phyloP scores from a whole-genome alignment of 2,329 filamentous ascomycete species.

The Colletotrichum sp. region DNA sequence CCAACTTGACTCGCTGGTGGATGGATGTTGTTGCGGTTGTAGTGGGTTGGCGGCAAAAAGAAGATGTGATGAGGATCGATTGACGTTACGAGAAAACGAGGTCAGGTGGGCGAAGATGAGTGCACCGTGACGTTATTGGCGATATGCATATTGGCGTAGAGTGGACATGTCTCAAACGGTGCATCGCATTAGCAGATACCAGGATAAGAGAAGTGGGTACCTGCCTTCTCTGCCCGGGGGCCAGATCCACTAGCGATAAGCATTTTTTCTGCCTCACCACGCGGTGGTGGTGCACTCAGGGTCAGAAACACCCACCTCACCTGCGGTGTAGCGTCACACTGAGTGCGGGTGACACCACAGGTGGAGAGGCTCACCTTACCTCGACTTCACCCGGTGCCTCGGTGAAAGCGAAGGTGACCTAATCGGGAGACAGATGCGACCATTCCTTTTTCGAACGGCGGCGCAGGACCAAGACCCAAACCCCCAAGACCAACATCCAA shows the following conservation, averaged over 20 bases:
- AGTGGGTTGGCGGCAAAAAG: not conserved
- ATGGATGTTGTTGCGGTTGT: not conserved
- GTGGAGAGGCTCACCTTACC: not conserved
- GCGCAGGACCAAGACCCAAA: not conserved
- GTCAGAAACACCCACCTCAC: not conserved
- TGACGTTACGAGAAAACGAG: not conserved
- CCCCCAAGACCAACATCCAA: not conserved
- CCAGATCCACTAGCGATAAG: not conserved
- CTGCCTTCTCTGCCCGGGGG: not conserved
- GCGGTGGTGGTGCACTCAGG: not conserved
- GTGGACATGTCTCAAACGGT: not conserved
- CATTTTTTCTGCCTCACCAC: not conserved
- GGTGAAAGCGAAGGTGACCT: not conserved
- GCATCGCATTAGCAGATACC: not conserved
- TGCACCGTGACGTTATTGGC: not conserved
- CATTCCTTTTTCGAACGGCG: conserved; percentile 1
- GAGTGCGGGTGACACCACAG: not conserved
- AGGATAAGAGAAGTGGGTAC: not conserved
- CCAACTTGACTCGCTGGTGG: not conserved
- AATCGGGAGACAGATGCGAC: conserved; percentile 8
- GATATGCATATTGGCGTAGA: not conserved
- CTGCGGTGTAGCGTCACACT: not conserved
- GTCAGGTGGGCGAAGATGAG: not conserved
- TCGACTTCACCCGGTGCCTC: not conserved
- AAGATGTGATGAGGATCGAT: not conserved